Conservation (phyloP, 2,329 filamentous ascomycete species). For the Teratosphaeria nubilosa region DNA sequence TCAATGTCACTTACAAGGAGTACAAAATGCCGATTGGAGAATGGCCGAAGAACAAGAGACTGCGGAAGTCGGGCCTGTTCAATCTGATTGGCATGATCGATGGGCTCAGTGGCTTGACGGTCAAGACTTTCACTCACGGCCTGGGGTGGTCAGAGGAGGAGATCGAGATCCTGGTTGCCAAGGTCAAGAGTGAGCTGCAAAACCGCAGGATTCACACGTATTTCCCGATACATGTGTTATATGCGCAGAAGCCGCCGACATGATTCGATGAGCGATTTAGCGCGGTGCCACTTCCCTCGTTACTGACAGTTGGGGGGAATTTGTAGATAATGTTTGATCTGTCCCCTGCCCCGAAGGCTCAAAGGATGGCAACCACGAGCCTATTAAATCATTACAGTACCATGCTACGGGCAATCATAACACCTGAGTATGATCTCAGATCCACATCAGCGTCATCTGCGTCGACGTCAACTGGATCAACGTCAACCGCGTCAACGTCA, state of each 20-base stretch:
- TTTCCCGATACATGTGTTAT: conserved; percentile 19
- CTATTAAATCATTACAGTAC: no score
- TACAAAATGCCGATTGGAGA: conserved; percentile 22
- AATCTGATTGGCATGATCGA: conserved; percentile 17
- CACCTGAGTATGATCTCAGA: no score
- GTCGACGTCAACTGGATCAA: neutral
- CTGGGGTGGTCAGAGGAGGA: conserved; percentile 19
- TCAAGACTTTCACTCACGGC: conserved; percentile 18
- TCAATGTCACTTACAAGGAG: conserved; percentile 19
- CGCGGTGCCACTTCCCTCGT: neutral
- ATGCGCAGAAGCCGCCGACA: conserved; percentile 13
- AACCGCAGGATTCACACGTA: conserved; percentile 18
- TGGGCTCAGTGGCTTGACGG: conserved; percentile 17
- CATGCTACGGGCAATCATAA: no score
- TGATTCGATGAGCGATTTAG: neutral
- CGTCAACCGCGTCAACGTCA: neutral
- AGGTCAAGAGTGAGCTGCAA: conserved; percentile 17
- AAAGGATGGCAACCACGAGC: no score
- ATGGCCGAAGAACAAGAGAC: conserved; percentile 17
- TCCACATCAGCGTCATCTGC: neutral
- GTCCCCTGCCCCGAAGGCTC: neutral
- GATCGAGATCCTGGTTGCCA: conserved; percentile 19
- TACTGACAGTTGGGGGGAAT: neutral
- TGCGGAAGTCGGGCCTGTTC: conserved; percentile 18
- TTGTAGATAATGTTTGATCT: neutral